Evolutionary conservation across 2,329 filamentous ascomycete species (phyloP).

Genomic region (Dothideomycetes sp.): DNA sequence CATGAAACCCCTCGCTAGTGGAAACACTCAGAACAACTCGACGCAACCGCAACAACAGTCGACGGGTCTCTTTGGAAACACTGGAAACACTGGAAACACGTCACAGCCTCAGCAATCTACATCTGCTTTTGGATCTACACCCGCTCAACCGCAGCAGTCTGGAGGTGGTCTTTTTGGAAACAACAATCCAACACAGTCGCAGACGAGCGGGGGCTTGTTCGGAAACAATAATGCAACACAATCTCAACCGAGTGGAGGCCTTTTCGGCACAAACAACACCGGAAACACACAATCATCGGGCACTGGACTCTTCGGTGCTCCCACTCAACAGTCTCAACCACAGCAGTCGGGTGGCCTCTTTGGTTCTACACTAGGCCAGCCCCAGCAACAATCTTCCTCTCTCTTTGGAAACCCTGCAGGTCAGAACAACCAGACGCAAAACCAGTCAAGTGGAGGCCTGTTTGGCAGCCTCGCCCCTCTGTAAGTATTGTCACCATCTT

Average conservation of each 20-base stretch:
- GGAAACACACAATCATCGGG: conserved; percentile 9
- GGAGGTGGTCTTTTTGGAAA: conserved; percentile 1
- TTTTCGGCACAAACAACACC: conserved; percentile 14
- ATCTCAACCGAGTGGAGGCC: conserved; percentile 5
- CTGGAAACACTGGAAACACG: neutral
- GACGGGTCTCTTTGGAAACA: neutral
- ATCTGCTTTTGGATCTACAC: neutral
- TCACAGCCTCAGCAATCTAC: conserved; percentile 1
- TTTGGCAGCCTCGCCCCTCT: conserved; percentile 25
- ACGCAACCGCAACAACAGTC: neutral
- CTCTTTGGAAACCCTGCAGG: conserved; percentile 16
- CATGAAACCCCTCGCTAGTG: conserved; percentile 3
- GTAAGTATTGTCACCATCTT: too few relatives aligned
- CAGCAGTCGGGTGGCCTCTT: conserved; percentile 16
- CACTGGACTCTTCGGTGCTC: conserved; percentile 16
- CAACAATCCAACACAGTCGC: conserved; percentile 15
- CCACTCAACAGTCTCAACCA: conserved; percentile 12
- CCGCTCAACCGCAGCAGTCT: neutral
- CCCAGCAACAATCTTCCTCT: conserved; percentile 13
- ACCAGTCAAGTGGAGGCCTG: conserved; percentile 14
- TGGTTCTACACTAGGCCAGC: conserved; percentile 11
- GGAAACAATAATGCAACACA: conserved; percentile 11
- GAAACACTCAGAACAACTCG: neutral
- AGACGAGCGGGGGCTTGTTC: conserved; percentile 9
- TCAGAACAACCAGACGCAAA: conserved; percentile 7